These are phyloP conservation scores for Cryptosporidium viatorum DNA, from an alignment of 169 alveolate species.

Conservation along the genomic window DNA sequence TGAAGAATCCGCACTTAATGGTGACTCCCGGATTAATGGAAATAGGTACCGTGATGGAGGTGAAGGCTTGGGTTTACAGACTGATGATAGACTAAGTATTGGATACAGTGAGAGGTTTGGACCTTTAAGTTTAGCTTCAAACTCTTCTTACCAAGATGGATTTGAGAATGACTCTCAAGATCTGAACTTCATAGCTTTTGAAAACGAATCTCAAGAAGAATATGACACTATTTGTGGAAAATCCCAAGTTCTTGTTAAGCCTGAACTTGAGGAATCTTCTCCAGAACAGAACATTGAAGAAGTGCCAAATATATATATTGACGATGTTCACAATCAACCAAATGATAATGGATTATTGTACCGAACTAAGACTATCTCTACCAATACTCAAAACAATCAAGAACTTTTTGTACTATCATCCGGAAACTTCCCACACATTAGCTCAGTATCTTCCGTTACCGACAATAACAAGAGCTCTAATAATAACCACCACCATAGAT, in stretches of 20 bases:
- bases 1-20: not conserved
- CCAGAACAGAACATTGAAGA: not conserved
- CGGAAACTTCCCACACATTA: not conserved
- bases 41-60: not conserved
- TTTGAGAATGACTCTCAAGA: slow-evolving; percentile 24
- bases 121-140: slow-evolving; percentile 30
- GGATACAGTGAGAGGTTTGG: slow-evolving; percentile 6
- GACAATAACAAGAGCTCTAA: slow-evolving; percentile 1
- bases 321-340: not conserved
- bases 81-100: not conserved
- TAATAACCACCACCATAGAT: slow-evolving; percentile 20
- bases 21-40: not conserved
- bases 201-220: not conserved
- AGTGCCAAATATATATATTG: not conserved
- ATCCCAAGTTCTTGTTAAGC: not conserved
- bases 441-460: not conserved
- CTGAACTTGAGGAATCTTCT: not conserved
- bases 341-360: slow-evolving; percentile 52
- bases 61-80: not conserved
- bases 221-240: not conserved
- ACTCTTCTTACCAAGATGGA: slow-evolving; percentile 33
- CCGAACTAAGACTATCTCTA: slow-evolving; percentile 47
- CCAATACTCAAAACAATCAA: not conserved
- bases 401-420: slow-evolving; percentile 23
- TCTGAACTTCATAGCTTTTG: slow-evolving; percentile 58